These are phyloP conservation scores for Botrytis byssoidea DNA, from an alignment of 2,329 filamentous ascomycete genomes.

Conservation along the genomic window DNA sequence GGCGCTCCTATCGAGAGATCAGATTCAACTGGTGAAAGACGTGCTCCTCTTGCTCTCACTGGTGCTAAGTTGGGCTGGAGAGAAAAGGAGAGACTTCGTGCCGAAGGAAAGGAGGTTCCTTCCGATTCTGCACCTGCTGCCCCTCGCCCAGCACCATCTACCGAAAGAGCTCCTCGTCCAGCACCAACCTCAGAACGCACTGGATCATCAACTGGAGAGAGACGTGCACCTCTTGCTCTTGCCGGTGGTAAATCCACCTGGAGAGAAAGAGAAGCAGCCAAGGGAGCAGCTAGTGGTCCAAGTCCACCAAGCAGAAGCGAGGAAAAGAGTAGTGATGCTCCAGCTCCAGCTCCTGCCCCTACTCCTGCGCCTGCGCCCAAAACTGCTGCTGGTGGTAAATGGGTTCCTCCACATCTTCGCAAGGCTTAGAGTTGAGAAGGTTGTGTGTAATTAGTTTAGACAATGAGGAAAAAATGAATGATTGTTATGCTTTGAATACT, in stretches of 20 bases:
- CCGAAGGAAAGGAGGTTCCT: conserved; percentile 33
- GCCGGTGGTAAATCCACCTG: conserved; percentile 59
- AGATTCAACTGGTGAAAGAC: not conserved
- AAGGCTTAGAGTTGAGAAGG: not conserved
- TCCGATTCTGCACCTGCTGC: conserved; percentile 7
- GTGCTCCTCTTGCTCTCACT: conserved; percentile 53
- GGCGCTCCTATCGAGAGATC: conserved; percentile 45
- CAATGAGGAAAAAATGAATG: not conserved
- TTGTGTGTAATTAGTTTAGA: not conserved
- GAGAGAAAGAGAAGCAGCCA: conserved; percentile 56
- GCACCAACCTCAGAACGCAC: not conserved
- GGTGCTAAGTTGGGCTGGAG: conserved; percentile 63
- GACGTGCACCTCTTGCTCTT: conserved; percentile 51
- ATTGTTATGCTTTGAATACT: not conserved
- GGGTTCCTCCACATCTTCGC: conserved; percentile 1
- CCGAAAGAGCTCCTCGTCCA: not conserved
- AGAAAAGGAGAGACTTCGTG: conserved; percentile 63
- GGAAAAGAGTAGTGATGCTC: not conserved
- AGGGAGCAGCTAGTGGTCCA: conserved; percentile 37
- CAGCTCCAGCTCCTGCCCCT: not conserved
- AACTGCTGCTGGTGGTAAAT: not conserved
- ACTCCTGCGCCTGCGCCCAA: not conserved
- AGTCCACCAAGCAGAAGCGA: not conserved
- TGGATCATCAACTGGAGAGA: conserved; percentile 65
- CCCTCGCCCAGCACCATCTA: not conserved